Conservation (phyloP, 331 rosid genomes). For the Acacia concinna region DNA sequence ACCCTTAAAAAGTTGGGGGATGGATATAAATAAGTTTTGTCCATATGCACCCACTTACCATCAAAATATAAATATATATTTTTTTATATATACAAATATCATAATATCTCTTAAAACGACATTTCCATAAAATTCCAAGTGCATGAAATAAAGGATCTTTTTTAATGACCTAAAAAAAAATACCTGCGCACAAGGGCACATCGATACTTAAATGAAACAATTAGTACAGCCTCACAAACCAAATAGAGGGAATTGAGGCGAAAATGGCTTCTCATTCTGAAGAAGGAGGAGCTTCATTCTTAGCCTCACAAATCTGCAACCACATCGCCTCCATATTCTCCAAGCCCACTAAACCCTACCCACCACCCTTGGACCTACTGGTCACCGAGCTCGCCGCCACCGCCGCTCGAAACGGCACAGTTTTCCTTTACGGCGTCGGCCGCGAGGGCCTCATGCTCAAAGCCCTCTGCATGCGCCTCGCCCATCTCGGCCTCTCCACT, state of each 20-base stretch:
- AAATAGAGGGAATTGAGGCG: not conserved
- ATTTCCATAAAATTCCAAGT: not conserved
- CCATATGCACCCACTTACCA: not conserved
- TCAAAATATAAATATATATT: no score
- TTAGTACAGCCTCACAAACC: not conserved
- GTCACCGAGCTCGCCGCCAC: slow-evolving; percentile 55
- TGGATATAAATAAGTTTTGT: no score
- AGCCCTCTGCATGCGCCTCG: slow-evolving; percentile 83
- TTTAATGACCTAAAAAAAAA: no score
- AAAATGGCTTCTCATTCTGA: slow-evolving; percentile 3
- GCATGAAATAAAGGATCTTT: not conserved
- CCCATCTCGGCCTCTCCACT: slow-evolving; percentile 71
- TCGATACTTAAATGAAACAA: not conserved
- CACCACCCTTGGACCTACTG: slow-evolving; percentile 54
- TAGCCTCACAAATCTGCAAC: slow-evolving; percentile 68
- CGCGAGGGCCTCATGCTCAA: slow-evolving; percentile 89
- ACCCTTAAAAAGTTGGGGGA: no score
- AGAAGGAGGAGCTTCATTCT: slow-evolving; percentile 28
- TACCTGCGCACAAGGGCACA: not conserved
- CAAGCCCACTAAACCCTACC: slow-evolving; percentile 57
- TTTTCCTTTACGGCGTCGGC: slow-evolving; percentile 87
- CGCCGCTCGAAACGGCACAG: slow-evolving; percentile 42
- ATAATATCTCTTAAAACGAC: not conserved
- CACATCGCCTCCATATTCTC: slow-evolving; percentile 72
- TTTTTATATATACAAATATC: not conserved